A percentile compares a stretch with the other conserved stretches of the same genome.
These are phyloP conservation scores for Kodamaea fukazawae DNA, from an alignment of 805 yeast genomes.

Conservation along the genomic window DNA sequence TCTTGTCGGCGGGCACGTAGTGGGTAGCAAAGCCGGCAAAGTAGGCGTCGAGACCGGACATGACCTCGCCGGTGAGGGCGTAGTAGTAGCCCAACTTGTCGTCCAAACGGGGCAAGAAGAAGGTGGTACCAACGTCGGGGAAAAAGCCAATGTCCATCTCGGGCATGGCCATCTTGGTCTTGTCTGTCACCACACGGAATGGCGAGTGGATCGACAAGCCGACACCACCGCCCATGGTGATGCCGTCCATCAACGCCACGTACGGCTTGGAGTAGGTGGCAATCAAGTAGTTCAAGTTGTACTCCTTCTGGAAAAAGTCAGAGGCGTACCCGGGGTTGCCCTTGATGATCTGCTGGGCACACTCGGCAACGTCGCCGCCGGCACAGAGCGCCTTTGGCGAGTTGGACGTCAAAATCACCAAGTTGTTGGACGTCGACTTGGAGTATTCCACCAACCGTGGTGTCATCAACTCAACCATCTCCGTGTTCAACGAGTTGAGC, in stretches of 20 bases:
- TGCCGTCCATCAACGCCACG: slow-evolving; percentile 84
- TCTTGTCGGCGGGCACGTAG: slow-evolving; percentile 66
- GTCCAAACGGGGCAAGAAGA: slow-evolving; percentile 79
- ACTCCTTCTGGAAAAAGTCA: slow-evolving; percentile 75
- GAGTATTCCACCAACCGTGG: slow-evolving; percentile 77
- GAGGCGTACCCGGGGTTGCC: slow-evolving; percentile 49
- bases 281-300: slow-evolving; percentile 72
- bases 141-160: slow-evolving; percentile 95
- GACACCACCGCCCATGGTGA: slow-evolving; percentile 98
- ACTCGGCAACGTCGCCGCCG: slow-evolving; percentile 91
- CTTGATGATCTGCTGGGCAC: slow-evolving; percentile 58
- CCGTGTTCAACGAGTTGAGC: slow-evolving; percentile 76
- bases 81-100: slow-evolving; percentile 81
- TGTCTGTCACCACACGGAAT: slow-evolving; percentile 89
- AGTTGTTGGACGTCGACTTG: slow-evolving; percentile 60
- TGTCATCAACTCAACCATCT: slow-evolving; percentile 69
- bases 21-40: slow-evolving; percentile 88
- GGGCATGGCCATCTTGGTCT: slow-evolving; percentile 94
- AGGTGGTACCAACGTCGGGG: slow-evolving; percentile 94
- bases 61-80: slow-evolving; percentile 80
- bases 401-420: slow-evolving; percentile 65
- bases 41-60: slow-evolving; percentile 79
- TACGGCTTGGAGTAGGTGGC: slow-evolving; percentile 86
- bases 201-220: slow-evolving; percentile 90
- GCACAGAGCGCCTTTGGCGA: slow-evolving; percentile 82